Percentiles rank a stretch among this genome's conserved stretches.
These are phyloP conservation scores for Ganoderma sp. DNA, from an alignment of 1,284 basidiomycete species.

Conservation along the genomic window DNA sequence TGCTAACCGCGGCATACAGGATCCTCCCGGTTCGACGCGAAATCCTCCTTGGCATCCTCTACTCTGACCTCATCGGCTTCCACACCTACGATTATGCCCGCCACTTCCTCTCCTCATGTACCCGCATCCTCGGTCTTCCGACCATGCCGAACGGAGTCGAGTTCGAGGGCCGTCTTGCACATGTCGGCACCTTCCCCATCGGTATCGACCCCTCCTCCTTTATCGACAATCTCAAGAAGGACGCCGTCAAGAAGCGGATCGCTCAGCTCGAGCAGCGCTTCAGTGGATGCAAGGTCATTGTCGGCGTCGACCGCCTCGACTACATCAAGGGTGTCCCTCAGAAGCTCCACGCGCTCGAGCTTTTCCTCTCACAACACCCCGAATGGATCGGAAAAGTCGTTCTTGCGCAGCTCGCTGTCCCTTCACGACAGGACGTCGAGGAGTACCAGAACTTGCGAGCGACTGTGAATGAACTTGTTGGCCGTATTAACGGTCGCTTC, in stretches of 20 bases:
- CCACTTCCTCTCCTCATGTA: constrained; percentile 98
- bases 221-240: constrained; percentile 83
- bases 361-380: constrained; percentile 96
- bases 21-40: constrained; percentile 97
- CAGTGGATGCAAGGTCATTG: constrained; percentile 95
- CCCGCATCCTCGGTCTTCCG: constrained; percentile 92
- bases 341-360: constrained; percentile 95
- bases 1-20: constrained; percentile 47
- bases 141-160: constrained; percentile 99
- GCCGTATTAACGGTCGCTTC: constrained; percentile 97
- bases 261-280: constrained; percentile 87
- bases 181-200: constrained; percentile 98
- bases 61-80: constrained; percentile 97
- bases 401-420: constrained; percentile 95
- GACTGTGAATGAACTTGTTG: constrained; percentile 97
- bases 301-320: constrained; percentile 96
- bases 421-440: constrained; percentile 97
- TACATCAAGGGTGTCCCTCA: constrained; percentile 99
- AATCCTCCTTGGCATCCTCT: constrained; percentile 93
- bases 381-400: constrained; percentile 99
- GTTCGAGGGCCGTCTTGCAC: constrained; percentile 92
- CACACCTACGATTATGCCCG: constrained; percentile 99
- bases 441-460: constrained; percentile 98
- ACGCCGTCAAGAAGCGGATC: constrained; percentile 82
- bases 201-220: constrained; percentile 97